phyloP scores from a whole-genome alignment of 768 basidiomycete genomes.

The Podaxis sp. region DNA sequence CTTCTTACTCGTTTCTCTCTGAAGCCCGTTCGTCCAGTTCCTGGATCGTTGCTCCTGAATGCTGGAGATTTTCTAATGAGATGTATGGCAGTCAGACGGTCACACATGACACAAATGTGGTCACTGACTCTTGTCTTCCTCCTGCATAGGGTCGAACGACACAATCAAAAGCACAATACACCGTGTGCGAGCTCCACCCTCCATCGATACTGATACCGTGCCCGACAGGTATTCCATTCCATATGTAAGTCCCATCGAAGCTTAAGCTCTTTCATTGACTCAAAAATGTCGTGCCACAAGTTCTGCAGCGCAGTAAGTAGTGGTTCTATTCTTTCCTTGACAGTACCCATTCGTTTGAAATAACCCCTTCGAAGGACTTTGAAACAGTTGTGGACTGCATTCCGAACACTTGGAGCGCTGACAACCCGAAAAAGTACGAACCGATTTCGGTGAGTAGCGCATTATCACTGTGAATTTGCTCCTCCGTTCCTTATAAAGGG shows the following conservation, averaged over 20 bases:
- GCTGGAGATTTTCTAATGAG: constrained; percentile 51
- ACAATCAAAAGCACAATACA: constrained; percentile 50
- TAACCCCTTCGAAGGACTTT: constrained; percentile 31
- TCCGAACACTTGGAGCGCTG: constrained; percentile 47
- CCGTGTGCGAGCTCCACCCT: constrained; percentile 45
- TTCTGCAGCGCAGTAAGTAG: constrained; percentile 32
- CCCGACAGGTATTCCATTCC: constrained; percentile 62
- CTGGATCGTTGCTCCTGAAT: constrained; percentile 49
- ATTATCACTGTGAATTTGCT: not conserved
- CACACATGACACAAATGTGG: not conserved
- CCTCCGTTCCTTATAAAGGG: not conserved
- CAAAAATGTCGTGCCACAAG: constrained; percentile 12
- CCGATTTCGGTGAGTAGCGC: constrained; percentile 35
- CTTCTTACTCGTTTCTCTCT: not conserved
- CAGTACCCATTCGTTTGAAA: not conserved
- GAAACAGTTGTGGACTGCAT: constrained; percentile 46
- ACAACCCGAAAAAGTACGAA: constrained; percentile 48
- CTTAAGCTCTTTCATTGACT: not conserved
- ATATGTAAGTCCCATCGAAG: constrained; percentile 37
- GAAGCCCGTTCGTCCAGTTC: constrained; percentile 40
- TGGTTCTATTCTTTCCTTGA: not conserved
- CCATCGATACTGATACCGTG: constrained; percentile 31
- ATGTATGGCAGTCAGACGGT: constrained; percentile 27
- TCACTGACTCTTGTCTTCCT: not conserved
- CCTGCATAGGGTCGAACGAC: constrained; percentile 40